Base-by-base conservation (phyloP, 164 flowering plant genomes). In the Vitis labrusca region DNA sequence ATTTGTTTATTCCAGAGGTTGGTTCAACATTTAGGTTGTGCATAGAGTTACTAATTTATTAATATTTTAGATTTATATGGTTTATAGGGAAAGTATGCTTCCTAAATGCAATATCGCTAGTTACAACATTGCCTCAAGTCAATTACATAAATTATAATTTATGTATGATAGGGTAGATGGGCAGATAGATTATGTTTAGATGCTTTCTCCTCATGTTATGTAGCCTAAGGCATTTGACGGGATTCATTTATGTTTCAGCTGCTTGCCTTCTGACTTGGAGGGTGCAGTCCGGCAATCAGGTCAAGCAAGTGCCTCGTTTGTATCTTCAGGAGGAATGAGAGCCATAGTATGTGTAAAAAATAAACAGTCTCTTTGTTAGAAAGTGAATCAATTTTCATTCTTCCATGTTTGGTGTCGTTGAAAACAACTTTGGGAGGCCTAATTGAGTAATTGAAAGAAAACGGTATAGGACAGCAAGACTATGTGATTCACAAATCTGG, bases 271-370 rank as follows among this genome's bases (percentile, higher is more conserved):
- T 58, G 91, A 93, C 83, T 84, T 95, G 98, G 97, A 83, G 81
- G 98, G 94, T 67, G 99, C 99, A 17, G 93, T 95, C 51, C 81
- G 85, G 56, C 99, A 95, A 76, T 90, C 99, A 30, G 72, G 98
- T 65, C 73, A 81, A 83, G 97, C 99, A 69, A 72, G 78, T 81
- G 97, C 94, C 9, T 14, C 66, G 63, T 95, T 91, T 75, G 83
- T 93, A 51, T 77, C 90, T 59, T 83, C 93, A 3, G 98, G 99
- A 78, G 98, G 99, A 76, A 79, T 75, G 84, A 84, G 99, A 85
- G 97, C 98, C 62, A 93, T 93, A 50, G 99, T 95, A 89, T 76
- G 97, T 85, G 8, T 14, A 60, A 60, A 17, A 52, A 15, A 14
- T 56, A 78, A 64, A 65, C 27, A 47, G 59, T 55, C 50, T 66